Evolutionary conservation across 2,329 filamentous ascomycete species (phyloP).

Genomic region (Neofusicoccum parvum): DNA sequence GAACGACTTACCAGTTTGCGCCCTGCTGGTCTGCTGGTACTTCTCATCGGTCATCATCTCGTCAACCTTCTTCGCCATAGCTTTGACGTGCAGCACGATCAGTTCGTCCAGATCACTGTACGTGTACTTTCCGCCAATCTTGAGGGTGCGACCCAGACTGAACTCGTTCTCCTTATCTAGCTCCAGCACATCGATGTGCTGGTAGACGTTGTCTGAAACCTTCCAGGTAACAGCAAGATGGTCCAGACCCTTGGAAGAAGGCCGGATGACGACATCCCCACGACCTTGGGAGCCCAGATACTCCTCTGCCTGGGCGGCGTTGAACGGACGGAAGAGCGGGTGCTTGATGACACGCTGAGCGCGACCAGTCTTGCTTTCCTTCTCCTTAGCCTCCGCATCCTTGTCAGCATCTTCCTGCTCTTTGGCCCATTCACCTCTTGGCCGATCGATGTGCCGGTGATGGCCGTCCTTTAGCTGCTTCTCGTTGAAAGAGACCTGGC

Average conservation of each 20-base stretch:
- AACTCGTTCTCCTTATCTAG: constrained; percentile 97
- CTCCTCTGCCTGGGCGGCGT: constrained; percentile 88
- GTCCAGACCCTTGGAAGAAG: constrained; percentile 92
- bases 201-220: constrained; percentile 91
- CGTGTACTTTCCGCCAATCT: constrained; percentile 83
- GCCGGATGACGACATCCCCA: constrained; percentile 92
- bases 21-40: constrained; percentile 78
- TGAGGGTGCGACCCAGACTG: constrained; percentile 81
- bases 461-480: constrained; percentile 75
- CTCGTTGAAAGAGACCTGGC: constrained; percentile 82
- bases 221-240: constrained; percentile 98
- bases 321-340: constrained; percentile 92
- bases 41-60: constrained; percentile 95
- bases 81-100: constrained; percentile 95
- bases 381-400: constrained; percentile 76
- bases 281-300: constrained; percentile 82
- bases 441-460: constrained; percentile 69
- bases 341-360: constrained; percentile 97
- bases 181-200: constrained; percentile 96
- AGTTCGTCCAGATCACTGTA: constrained; percentile 97
- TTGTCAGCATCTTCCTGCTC: constrained; percentile 77
- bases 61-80: constrained; percentile 96
- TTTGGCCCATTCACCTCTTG: constrained; percentile 84
- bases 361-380: constrained; percentile 81
- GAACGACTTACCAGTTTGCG: constrained; percentile 76